These are phyloP conservation scores for Coemansia sp. DNA, from an alignment of 192 early-diverging fungal genomes.

Conservation along the genomic window DNA sequence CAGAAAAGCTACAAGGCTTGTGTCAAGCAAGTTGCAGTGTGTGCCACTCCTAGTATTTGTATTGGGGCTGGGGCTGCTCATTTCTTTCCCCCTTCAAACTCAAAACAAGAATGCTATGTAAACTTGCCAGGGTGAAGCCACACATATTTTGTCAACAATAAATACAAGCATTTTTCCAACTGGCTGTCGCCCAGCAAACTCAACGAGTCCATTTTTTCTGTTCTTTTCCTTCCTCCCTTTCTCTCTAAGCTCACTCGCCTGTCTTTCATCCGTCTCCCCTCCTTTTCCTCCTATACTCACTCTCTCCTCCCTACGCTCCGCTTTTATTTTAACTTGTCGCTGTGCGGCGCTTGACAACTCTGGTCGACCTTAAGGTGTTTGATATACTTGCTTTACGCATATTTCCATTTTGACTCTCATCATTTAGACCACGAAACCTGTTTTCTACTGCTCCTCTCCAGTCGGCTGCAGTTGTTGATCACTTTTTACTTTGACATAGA, in stretches of 20 bases:
- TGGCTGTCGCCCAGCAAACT: background rate
- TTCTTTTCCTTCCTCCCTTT: background rate
- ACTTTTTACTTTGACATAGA: background rate
- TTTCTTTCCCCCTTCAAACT: background rate
- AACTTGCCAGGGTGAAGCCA: conserved; percentile 6
- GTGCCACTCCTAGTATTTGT: background rate
- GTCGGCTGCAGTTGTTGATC: background rate
- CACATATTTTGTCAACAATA: conserved; percentile 4
- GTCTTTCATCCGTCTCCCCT: background rate
- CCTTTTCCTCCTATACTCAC: background rate
- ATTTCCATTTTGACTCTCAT: background rate
- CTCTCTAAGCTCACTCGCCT: conserved; percentile 7
- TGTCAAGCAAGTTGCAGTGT: background rate
- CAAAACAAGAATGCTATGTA: conserved; percentile 5
- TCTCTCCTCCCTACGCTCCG: conserved; percentile 2
- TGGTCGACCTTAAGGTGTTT: background rate
- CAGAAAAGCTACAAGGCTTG: background rate
- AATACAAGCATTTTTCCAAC: background rate
- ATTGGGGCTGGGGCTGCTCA: background rate
- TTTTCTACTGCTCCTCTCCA: background rate
- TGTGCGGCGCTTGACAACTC: background rate
- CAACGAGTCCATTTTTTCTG: conserved; percentile 13
- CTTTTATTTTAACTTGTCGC: background rate
- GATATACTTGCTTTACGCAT: background rate
- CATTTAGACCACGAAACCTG: background rate